A percentile compares a stretch with the other conserved stretches of the same genome.
These are phyloP conservation scores for Madurella fahalii DNA, from an alignment of 2,329 filamentous ascomycete species.

Conservation along the genomic window DNA sequence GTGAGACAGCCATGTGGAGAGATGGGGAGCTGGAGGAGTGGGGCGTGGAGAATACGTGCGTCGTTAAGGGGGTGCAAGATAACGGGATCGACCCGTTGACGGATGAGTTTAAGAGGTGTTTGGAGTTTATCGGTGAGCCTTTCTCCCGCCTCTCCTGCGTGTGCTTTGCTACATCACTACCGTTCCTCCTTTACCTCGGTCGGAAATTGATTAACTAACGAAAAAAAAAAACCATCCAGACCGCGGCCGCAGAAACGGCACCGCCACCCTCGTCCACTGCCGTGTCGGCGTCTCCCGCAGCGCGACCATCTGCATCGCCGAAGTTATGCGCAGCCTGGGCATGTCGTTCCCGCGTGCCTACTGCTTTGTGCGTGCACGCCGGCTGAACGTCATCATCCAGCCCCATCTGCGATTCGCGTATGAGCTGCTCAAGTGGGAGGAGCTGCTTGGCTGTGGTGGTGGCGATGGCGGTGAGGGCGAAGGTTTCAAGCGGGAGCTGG, in stretches of 20 bases:
- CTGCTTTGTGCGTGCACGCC: constrained; percentile 87
- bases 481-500: constrained; percentile 68
- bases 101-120: constrained; percentile 76
- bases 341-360: constrained; percentile 90
- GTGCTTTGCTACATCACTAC: constrained; percentile 9
- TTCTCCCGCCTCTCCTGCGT: constrained; percentile 36
- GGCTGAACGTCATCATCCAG: constrained; percentile 97
- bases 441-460: constrained; percentile 51
- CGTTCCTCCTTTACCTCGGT: constrained; percentile 1
- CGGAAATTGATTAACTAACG: neutral
- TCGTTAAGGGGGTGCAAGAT: constrained; percentile 84
- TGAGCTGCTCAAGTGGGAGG: constrained; percentile 95
- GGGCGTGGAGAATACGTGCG: constrained; percentile 73
- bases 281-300: constrained; percentile 92
- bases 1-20: constrained; percentile 80
- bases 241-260: constrained; percentile 69
- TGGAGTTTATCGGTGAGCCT: constrained; percentile 79
- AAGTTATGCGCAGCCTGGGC: constrained; percentile 80
- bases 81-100: constrained; percentile 93
- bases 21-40: constrained; percentile 66
- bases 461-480: neutral
- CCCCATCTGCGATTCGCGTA: constrained; percentile 93
- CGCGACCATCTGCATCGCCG: constrained; percentile 97
- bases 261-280: constrained; percentile 90
- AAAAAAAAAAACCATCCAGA: constrained; percentile 48